Evolutionary conservation across 139 green algal species (phyloP), one percentile per base, ranked within the genome.

Genomic region (Diplosphaera chodatii): DNA sequence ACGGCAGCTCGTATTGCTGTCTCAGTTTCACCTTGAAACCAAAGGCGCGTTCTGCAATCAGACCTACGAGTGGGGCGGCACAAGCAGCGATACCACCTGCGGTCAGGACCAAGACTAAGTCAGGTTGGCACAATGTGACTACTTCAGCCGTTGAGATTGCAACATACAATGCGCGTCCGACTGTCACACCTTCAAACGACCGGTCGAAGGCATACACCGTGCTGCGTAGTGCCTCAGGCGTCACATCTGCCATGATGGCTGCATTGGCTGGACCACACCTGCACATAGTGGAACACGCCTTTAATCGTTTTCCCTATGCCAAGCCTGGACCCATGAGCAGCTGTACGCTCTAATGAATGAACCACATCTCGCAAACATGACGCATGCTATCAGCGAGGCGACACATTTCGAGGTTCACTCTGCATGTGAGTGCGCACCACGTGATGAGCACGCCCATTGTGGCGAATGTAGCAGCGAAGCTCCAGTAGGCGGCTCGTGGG

Each of bases 141-240:
- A n/a, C n/a, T n/a, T 34, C 41, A n/a, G 18, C 29, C 3, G 18
- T 3, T 55, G 22, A 20, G 21, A 48, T 6, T 6, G 37, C 37
- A 48, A 48, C 6, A 48, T 10, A 48, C 8, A 48, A 10, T 55
- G 81, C 82, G 68, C 78, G 88, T 0, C 85, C 80, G 0, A 73
- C 85, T 4, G 92, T 68, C 1, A 83, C 84, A 28, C 79, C 79
- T 31, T 87, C 86, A 32, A 92, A 93, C 25, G 72, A 79, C n/a
- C 91, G 74, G 78, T 96, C 91, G 62, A 96, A 93, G 1, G 91
- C 91, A 66, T 91, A 96, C 15, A 96, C 85, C 30, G 78, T 84
- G 13, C 56, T 82, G 40, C 90, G 78, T 71, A 89, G 70, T 59
- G 86, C 62, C 64, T 89, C 84, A 15, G 91, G 89, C 30, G 96